phyloP scores from a whole-genome alignment of 768 basidiomycete species.

The Calocera viscosa region DNA sequence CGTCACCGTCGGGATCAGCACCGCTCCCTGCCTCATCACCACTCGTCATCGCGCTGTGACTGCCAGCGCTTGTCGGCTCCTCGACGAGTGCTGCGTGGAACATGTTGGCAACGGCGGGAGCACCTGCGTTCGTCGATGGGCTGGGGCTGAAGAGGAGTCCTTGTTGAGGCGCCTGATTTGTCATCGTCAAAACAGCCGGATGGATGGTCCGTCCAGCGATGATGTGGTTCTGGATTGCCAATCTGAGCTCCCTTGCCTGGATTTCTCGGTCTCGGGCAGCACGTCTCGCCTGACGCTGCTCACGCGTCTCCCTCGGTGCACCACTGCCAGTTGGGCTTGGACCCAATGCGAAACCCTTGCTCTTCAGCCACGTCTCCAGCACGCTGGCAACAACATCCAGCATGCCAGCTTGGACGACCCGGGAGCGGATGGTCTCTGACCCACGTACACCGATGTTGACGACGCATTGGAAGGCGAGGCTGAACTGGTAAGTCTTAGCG shows the following conservation, averaged over 20 bases:
- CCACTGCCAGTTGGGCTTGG: constrained; percentile 68
- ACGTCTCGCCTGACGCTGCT: constrained; percentile 54
- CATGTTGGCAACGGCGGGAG: not conserved
- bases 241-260: not conserved
- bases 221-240: not conserved
- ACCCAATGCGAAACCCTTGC: constrained; percentile 75
- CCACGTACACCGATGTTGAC: constrained; percentile 96
- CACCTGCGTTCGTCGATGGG: not conserved
- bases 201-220: not conserved
- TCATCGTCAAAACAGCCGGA: not conserved
- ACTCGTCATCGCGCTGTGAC: constrained; percentile 6
- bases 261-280: constrained; percentile 29
- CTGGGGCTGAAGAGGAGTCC: not conserved
- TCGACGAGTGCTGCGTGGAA: constrained; percentile 1
- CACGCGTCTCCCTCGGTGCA: constrained; percentile 57
- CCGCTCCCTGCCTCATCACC: constrained; percentile 24
- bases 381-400: constrained; percentile 89
- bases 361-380: constrained; percentile 82
- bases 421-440: constrained; percentile 76
- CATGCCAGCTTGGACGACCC: constrained; percentile 90
- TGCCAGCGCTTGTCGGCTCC: not conserved
- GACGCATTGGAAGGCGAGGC: constrained; percentile 89
- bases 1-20: constrained; percentile 25
- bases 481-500: constrained; percentile 76
- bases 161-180: not conserved